Evolutionary conservation across 495 filamentous ascomycete genomes (phyloP), one percentile per base, ranked within the genome.

Genomic region (Rhizodiscina lignyota): DNA sequence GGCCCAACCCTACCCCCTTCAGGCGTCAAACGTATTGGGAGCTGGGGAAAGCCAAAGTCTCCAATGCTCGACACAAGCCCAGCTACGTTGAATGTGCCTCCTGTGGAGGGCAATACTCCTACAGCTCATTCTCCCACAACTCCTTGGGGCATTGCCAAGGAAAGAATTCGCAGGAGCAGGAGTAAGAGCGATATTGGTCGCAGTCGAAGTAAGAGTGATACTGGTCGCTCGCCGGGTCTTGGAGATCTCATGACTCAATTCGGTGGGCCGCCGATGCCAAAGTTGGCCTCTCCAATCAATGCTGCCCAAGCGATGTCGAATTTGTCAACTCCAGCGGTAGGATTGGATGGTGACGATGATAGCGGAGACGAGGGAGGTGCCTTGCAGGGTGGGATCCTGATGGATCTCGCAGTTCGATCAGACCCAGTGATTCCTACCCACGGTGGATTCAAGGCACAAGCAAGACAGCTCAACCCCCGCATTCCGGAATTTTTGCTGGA

Each of bases 121-220:
- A 39, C 37, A 8, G 41, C 41, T 34, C 34, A 36, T 15, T 49
- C 42, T 26, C 31, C 69, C 45, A 55, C 42, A 21, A 41, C 55
- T 18, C 54, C 72, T 11, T 55, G 50, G 48, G 45, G 28, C n/a
- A 44, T 51, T 18, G 43, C 53, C 29, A 69, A 62, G 45, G 63
- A 64, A 33, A 48, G 62, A 6, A 62, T 76, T 32, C 67, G 59
- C 30, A 75, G 83, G 26, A 60, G 57, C 4, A 65, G 83, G 48
- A 87, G 80, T 59, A 76, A 68, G 49, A 89, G 82, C 42, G 85
- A 94, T 37, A 43, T 84, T 19, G 61, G 70, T 3, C 76, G 83
- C 26, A 60, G 58, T 3, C 64, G 83, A 48, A 86, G 80, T 59
- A 75, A 68, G 48, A 89, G 82, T 42, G 85, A 94, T 36, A 42